A percentile compares a stretch with the other conserved stretches of the same genome.
Conservation (phyloP, 2,329 filamentous ascomycete species). For the Coniochaeta ligniaria region DNA sequence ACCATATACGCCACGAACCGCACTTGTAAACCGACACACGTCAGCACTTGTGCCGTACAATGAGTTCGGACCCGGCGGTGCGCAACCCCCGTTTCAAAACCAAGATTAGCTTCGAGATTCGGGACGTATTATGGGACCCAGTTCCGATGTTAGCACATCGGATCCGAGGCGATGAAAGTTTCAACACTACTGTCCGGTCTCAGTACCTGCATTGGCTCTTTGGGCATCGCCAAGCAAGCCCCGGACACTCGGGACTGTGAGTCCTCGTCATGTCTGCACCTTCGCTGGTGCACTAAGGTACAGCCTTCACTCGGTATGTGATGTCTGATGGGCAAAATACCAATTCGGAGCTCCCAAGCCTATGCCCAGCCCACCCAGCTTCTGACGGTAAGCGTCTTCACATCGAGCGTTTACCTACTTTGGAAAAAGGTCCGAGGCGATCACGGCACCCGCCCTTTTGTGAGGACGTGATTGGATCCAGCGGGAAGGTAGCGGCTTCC, state of each 20-base stretch:
- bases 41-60: neutral
- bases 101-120: neutral
- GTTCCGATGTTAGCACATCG: neutral
- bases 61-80: neutral
- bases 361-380: neutral
- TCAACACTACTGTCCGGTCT: neutral
- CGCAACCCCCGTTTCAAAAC: neutral
- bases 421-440: neutral
- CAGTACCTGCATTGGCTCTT: neutral
- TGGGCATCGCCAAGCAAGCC: neutral
- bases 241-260: neutral
- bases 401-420: neutral
- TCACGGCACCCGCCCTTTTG: neutral
- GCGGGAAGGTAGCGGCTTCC: neutral
- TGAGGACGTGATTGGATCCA: neutral
- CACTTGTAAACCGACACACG: neutral
- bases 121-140: neutral
- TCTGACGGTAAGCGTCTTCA: neutral
- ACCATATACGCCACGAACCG: neutral
- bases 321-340: neutral
- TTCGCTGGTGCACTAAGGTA: neutral
- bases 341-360: neutral
- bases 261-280: neutral
- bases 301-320: neutral
- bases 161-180: neutral